A percentile compares a stretch with the other conserved stretches of the same genome.
Conservation (phyloP, 345 rosid species). For the Gossypium bickii region DNA sequence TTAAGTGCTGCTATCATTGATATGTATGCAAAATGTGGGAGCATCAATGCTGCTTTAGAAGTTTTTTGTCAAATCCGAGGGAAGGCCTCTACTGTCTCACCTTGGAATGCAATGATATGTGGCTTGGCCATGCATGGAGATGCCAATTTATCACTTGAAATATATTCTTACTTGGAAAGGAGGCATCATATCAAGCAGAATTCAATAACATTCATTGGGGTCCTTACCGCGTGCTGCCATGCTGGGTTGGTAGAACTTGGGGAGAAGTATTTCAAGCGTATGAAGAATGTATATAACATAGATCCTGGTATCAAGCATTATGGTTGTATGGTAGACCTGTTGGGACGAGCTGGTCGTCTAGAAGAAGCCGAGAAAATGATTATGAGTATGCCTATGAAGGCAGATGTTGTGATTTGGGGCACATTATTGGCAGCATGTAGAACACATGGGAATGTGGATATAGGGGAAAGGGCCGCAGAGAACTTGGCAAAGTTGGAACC, state of each 20-base stretch:
- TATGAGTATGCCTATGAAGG: background rate
- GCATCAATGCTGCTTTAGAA: constrained; percentile 53
- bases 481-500: background rate
- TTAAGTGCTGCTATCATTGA: constrained; percentile 74
- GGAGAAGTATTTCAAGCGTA: background rate
- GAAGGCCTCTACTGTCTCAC: constrained; percentile 42
- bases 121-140: background rate
- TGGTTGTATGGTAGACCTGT: background rate
- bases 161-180: background rate
- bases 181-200: background rate
- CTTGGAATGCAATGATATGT: constrained; percentile 50
- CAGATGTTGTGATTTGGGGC: background rate
- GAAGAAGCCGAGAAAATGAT: background rate
- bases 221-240: background rate
- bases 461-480: background rate
- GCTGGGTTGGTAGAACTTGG: background rate
- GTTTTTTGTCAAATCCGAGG: constrained; percentile 39
- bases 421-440: background rate
- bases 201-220: background rate
- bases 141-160: background rate
- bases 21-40: constrained; percentile 95
- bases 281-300: background rate
- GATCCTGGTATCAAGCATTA: background rate
- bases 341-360: background rate
- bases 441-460: background rate